These are phyloP conservation scores for Dictyostelium intermedium DNA, from an alignment of 78 protist species.

Conservation along the genomic window DNA sequence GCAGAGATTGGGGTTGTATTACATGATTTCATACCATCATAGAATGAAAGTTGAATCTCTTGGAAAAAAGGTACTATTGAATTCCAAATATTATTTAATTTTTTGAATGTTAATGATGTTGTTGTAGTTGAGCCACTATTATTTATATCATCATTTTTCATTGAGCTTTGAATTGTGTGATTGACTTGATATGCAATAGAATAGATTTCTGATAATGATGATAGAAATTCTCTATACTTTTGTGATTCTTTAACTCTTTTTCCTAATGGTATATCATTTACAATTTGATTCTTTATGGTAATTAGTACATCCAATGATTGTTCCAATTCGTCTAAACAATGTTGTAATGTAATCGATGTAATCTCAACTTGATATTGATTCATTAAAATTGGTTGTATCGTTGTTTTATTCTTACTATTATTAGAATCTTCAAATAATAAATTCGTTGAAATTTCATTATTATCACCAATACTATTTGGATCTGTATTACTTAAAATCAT, in stretches of 20 bases:
- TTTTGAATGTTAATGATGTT: background rate
- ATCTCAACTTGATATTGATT: constrained; percentile 25
- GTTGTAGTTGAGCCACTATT: background rate
- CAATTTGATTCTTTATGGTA: background rate
- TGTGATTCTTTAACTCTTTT: background rate
- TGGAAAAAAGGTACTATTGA: background rate
- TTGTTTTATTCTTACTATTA: background rate
- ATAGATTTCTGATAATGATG: constrained; percentile 33
- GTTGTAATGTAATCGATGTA: constrained; percentile 15
- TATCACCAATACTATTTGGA: constrained; percentile 2
- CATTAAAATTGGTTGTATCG: background rate
- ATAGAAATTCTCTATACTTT: constrained; percentile 41
- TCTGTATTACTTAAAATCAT: background rate
- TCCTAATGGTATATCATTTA: background rate
- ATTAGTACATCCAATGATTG: background rate
- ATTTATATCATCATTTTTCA: background rate
- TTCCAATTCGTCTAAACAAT: constrained; percentile 44
- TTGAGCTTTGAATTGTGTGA: background rate
- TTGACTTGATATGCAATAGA: constrained; percentile 28
- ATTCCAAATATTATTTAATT: constrained; percentile 15
- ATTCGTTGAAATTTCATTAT: background rate
- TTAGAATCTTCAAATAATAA: background rate
- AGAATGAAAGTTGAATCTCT: constrained; percentile 18
- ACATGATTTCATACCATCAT: constrained; percentile 35
- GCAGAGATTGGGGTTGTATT: background rate